These are phyloP conservation scores for Grosmannia huntii DNA, from an alignment of 2,329 filamentous ascomycete species.

Conservation along the genomic window DNA sequence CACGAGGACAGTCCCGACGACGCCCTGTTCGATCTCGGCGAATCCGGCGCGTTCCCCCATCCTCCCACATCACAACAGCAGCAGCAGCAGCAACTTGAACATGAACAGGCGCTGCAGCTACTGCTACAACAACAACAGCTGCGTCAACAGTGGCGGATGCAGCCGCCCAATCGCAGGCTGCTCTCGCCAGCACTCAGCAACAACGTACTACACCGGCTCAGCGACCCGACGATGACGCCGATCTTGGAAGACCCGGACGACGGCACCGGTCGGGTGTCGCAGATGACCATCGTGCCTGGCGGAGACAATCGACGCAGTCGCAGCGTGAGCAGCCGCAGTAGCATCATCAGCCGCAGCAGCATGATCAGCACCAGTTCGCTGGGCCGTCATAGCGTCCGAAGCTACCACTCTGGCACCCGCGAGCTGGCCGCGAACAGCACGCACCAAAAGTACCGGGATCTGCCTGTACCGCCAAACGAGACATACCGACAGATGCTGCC, in stretches of 20 bases:
- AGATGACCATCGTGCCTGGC: not conserved
- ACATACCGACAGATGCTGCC: not conserved
- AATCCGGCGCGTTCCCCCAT: not conserved
- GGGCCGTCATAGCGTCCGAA: not conserved
- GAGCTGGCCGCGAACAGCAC: constrained; percentile 10
- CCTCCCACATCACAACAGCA: not conserved
- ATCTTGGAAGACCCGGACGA: constrained; percentile 11
- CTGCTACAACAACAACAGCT: not conserved
- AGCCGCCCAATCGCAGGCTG: not conserved
- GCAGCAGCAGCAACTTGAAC: not conserved
- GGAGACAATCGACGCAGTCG: not conserved
- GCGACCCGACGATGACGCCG: constrained; percentile 8
- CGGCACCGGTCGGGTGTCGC: not conserved
- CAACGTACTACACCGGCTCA: constrained; percentile 3
- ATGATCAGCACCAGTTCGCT: not conserved
- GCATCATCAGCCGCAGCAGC: not conserved
- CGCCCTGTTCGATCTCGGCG: not conserved
- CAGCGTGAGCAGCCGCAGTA: not conserved
- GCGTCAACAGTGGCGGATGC: not conserved
- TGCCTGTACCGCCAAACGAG: constrained; percentile 1
- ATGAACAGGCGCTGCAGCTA: not conserved
- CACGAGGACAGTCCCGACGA: not conserved
- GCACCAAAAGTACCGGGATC: not conserved
- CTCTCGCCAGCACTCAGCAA: not conserved
- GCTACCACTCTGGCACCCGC: constrained; percentile 15